Evolutionary conservation across 2,329 filamentous ascomycete species (phyloP), one percentile per base, ranked within the genome.

Genomic region (Fusarium camptoceras): DNA sequence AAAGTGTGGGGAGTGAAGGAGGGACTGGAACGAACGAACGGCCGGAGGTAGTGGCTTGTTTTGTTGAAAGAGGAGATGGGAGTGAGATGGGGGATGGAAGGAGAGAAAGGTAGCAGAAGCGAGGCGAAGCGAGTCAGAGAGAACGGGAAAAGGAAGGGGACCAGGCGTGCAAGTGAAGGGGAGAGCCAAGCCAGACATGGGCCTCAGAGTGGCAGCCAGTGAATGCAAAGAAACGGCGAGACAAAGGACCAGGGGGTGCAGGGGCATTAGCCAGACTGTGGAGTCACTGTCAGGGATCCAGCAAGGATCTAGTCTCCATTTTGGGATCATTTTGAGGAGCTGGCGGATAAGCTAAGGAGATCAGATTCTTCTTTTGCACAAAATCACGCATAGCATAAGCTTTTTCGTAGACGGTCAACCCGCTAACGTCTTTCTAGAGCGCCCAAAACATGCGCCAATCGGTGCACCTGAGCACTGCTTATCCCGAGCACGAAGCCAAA

Each of bases 1-100:
- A 50, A 51, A 66, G 74, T 75, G 73, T 73, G 71, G 71, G 70
- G 69, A 72, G 67, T 76, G 77, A 79, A 79, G 68, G 79, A 80
- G 76, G 73, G 79, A 81, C 80, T 81, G 79, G 78, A 82, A 81
- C 79, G 79, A 81, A 59, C 59, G 77, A 71, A 76, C 72, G 76
- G 67, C 74, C 66, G 63, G 76, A 78, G 77, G 76, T 77, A 79
- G 77, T 74, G 78, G 74, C 74, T 78, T 78, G 77, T 80, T 80
- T 81, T 81, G 78, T 80, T 80, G 78, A 79, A 81, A 79, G 79
- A 77, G 75, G 75, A 75, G 73, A 72, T 77, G 77, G 72, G 69
- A 73, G 70, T 73, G 66, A 66, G 69, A 54, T 64, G 61, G 54
- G 55, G 70, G 51, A 71, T 64, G 64, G 70, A 56, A 62, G 59